Evolutionary conservation across 2,329 filamentous ascomycete species (phyloP), one percentile per base, ranked within the genome.

Genomic region (Zasmidium cellare): DNA sequence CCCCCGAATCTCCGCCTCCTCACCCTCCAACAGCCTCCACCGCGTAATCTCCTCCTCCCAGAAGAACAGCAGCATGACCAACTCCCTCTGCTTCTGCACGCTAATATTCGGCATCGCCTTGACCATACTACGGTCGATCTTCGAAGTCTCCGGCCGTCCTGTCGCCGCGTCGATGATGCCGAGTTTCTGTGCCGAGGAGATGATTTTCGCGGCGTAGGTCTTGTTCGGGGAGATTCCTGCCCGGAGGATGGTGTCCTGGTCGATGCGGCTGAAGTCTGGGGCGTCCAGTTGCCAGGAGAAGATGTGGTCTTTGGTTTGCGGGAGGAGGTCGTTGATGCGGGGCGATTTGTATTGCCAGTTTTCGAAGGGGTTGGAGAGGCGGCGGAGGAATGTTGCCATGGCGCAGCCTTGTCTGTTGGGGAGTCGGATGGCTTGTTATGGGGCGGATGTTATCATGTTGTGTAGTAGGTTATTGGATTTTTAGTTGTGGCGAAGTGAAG

Each of bases 1-100:
- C 14, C 38, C 18, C 35, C 28, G 9, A 19, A 60, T 19, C 47
- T 60, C 60, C 14, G 23, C 35, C 44, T 59, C 60, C 45, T 62
- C 60, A 1, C 7, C 16, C 12, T 46, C 28, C 16, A 62, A 48
- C 24, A 58, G 48, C 18, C 48, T 45, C 60, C 57, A 60, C 9
- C 60, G 31, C 31, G 31, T 51, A 22, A 55, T 19, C 49, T 62
- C 60, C 46, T 60, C 60, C 50, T 60, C 57, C 60, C 57, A 61
- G 31, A 60, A 62, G 51, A 62, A 62, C 35, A 62, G 54, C 51
- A 62, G 44, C 53, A 56, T 62, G 14, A 62, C 54, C 57, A 60
- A 44, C 45, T 51, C 52, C 46, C 57, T 52, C 53, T 62, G 57
- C 55, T 58, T 60, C 51, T 44, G 38, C 9, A 60, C 51, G 23